Base-by-base conservation (phyloP, 805 yeast genomes). In the Debaryomyces hansenii region DNA sequence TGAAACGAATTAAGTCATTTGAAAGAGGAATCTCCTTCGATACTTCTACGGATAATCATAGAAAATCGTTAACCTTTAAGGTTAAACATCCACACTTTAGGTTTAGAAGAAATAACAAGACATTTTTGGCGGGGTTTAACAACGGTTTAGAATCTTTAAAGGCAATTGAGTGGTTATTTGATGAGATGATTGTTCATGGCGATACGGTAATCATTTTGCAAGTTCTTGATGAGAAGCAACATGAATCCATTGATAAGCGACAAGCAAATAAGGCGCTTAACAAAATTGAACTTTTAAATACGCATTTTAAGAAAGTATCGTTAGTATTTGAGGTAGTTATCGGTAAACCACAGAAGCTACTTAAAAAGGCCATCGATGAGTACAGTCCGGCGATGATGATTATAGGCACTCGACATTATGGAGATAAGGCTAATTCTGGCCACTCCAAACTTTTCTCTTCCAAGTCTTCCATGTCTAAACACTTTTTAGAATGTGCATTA, bases 381-480 rank as follows among this genome's bases (percentile, higher is more conserved):
- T 73, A 68, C 51, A 57, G 60, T 41, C 78, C 78, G 2, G 67
- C 67, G n/a, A 70, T 72, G 75, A 70, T 73, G 77, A 56, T 67
- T 28, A 69, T 73, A 20, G 78, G 78, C 2, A 67, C 74, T 8
- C 72, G 68, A 47, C 69, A 67, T 41, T 59, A 59, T 18, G 67
- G 58, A 11, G 57, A 59, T 40, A 48, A 42, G 16, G 37, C 31
- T 8, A 45, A 44, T 9, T 20, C 27, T 8, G 43, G 36, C 9
- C 52, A 52, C 41, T 41, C 44, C 11, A 51, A 57, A 48, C 53
- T 62, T 11, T 57, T 72, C 34, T 58, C 70, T 38, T 53, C 67
- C 20, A 69, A 67, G 44, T 48, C 70, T 2, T 64, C 75, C 5
- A 55, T 70, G 31, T 67, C 74, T 15, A 68, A 70, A 52, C 66